Evolutionary conservation across 768 basidiomycete genomes (phyloP).

Genomic region (Suillus hirtellus): DNA sequence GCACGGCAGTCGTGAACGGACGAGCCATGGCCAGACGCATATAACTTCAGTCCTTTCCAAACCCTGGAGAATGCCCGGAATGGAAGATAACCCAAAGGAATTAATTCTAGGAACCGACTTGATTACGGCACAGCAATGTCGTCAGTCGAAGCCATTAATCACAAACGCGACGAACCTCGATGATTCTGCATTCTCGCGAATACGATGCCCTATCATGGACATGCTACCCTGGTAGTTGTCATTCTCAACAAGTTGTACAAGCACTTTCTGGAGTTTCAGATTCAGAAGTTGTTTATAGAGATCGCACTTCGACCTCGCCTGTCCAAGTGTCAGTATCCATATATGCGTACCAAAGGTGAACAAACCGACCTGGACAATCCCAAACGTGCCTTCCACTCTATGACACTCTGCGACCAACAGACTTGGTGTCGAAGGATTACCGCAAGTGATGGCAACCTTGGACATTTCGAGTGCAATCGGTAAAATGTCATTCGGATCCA

Average conservation of each 20-base stretch:
- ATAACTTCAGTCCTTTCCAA: slow-evolving; percentile 56
- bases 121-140: slow-evolving; percentile 13
- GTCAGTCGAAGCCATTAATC: neutral
- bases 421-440: slow-evolving; percentile 83
- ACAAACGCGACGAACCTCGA: slow-evolving; percentile 26
- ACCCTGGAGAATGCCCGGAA: slow-evolving; percentile 46
- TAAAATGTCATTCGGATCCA: slow-evolving; percentile 82
- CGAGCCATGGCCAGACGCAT: slow-evolving; percentile 27
- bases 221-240: slow-evolving; percentile 71
- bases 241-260: slow-evolving; percentile 72
- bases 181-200: slow-evolving; percentile 58
- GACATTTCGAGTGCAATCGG: slow-evolving; percentile 80
- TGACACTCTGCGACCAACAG: slow-evolving; percentile 82
- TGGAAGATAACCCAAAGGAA: slow-evolving; percentile 37
- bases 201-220: slow-evolving; percentile 60
- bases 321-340: slow-evolving; percentile 14
- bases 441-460: slow-evolving; percentile 80
- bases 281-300: slow-evolving; percentile 78
- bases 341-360: slow-evolving; percentile 4
- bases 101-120: slow-evolving; percentile 27
- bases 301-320: slow-evolving; percentile 84
- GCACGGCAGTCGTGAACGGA: slow-evolving; percentile 7
- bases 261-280: slow-evolving; percentile 66
- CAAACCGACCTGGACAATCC: slow-evolving; percentile 66
- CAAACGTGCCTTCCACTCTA: slow-evolving; percentile 75